Base-by-base conservation (phyloP, 768 basidiomycete genomes). In the Pleurotus ostreatus region DNA sequence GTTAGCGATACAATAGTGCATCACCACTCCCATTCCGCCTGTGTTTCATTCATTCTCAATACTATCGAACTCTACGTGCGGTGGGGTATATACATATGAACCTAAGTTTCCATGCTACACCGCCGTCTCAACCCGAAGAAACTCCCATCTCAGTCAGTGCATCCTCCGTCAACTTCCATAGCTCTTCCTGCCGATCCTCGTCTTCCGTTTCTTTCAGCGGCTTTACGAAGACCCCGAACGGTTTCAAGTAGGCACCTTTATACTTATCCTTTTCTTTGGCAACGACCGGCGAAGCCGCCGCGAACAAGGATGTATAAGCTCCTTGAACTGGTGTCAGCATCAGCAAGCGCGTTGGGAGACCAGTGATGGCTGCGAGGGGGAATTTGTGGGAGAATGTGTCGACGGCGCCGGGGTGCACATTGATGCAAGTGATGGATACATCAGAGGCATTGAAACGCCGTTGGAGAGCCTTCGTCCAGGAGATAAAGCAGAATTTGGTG, bases 401-500 rank as follows among this genome's bases (percentile, higher is more conserved):
- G 2, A 79, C 72, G 1, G 59, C 55, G 1, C 79, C 79, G 0
- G 80, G 79, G 59, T 79, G 73, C 1, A 80, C 47, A 0, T 74
- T 59, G 15, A 80, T 66, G 22, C 63, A 70, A 2, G 71, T 72
- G 48, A 78, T 75, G 8, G 69, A 68, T 0, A 70, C 61, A 13
- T 64, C 66, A 38, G 67, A 63, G 0, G 61, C 63, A 44, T 77
- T 71, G 25, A 86, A 66, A 18, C 64, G 76, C 34, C 69, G 70
- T 56, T 86, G 82, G 15, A 86, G 67, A 59, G 78, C 73, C 25
- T 71, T 75, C 1, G 75, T 76, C 57, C 74, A 83, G 15, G 85
- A 70, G 26, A 79, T 66, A 48, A 72, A 74, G 15, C 78, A 74
- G n/a, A 84, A 66, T 63, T 86, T 86, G 46, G 79, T 70, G 37